Evolutionary conservation across 2,329 filamentous ascomycete genomes (phyloP).

Genomic region (Talaromyces piceae): DNA sequence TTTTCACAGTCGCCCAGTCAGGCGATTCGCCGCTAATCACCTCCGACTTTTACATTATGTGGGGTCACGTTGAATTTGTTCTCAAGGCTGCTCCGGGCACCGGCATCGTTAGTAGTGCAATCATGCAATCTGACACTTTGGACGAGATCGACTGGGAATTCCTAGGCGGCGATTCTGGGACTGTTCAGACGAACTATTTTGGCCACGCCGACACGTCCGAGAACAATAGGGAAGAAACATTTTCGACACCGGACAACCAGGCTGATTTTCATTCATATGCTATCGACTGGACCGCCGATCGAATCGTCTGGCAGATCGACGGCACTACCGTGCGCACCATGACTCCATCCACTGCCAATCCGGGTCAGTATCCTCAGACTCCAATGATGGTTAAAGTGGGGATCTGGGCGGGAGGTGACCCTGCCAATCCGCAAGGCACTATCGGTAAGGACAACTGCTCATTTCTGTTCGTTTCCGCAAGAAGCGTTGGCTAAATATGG

Average conservation of each 20-base stretch:
- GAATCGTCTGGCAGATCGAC: constrained; percentile 82
- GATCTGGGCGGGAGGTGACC: constrained; percentile 84
- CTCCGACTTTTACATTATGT: constrained; percentile 99
- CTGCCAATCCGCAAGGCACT: constrained; percentile 69
- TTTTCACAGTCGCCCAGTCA: constrained; percentile 68
- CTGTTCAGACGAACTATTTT: constrained; percentile 97
- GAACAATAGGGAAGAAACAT: constrained; percentile 84
- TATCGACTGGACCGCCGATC: constrained; percentile 80
- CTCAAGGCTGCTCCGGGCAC: constrained; percentile 80
- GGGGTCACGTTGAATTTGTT: constrained; percentile 78
- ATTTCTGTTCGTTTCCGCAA: constrained; percentile 11
- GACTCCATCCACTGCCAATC: constrained; percentile 58
- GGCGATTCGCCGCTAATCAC: constrained; percentile 81
- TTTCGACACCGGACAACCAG: constrained; percentile 62
- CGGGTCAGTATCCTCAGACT: constrained; percentile 78
- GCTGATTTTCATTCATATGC: constrained; percentile 74
- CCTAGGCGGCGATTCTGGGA: constrained; percentile 66
- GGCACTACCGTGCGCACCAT: constrained; percentile 70
- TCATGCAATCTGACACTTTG: constrained; percentile 81
- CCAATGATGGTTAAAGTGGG: constrained; percentile 94
- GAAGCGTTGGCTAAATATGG: not conserved
- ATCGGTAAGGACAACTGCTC: constrained; percentile 48
- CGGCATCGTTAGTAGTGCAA: constrained; percentile 87
- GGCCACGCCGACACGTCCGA: constrained; percentile 77
- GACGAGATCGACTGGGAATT: constrained; percentile 98